Evolutionary conservation across 208 protist species (phyloP).

Genomic region (Naegleria fowleri): DNA sequence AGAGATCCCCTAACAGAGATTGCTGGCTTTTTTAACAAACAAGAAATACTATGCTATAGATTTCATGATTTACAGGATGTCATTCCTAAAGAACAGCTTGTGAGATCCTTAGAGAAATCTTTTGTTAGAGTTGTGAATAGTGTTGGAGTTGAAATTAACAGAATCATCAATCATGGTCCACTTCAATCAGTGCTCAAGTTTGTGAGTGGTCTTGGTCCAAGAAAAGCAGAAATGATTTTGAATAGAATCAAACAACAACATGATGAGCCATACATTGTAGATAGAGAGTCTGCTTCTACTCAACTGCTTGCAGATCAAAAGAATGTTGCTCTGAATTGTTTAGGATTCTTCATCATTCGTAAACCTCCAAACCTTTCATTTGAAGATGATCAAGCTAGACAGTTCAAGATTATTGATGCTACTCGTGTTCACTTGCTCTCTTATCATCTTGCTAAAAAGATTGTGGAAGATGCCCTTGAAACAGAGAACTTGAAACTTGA

Average conservation of each 20-base stretch:
- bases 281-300: background rate
- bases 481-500: constrained; percentile 12
- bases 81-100: constrained; percentile 34
- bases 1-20: constrained; percentile 49
- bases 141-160: constrained; percentile 54
- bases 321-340: constrained; percentile 46
- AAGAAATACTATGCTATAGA: constrained; percentile 34
- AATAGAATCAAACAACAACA: background rate
- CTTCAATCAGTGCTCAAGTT: constrained; percentile 36
- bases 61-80: constrained; percentile 40
- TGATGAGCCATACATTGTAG: background rate
- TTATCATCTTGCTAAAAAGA: constrained; percentile 43
- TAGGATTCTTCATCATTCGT: constrained; percentile 43
- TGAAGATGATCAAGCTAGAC: constrained; percentile 32
- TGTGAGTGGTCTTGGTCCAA: constrained; percentile 43
- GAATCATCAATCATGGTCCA: constrained; percentile 22
- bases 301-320: background rate
- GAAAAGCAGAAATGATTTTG: constrained; percentile 42
- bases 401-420: constrained; percentile 36
- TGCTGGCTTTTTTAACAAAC: constrained; percentile 29
- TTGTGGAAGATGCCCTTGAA: constrained; percentile 47
- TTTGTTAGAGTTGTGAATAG: constrained; percentile 47
- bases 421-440: constrained; percentile 48
- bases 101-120: constrained; percentile 32
- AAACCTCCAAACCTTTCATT: constrained; percentile 44